Evolutionary conservation across 345 rosid genomes (phyloP).

Genomic region (Leavenworthia alabamica): DNA sequence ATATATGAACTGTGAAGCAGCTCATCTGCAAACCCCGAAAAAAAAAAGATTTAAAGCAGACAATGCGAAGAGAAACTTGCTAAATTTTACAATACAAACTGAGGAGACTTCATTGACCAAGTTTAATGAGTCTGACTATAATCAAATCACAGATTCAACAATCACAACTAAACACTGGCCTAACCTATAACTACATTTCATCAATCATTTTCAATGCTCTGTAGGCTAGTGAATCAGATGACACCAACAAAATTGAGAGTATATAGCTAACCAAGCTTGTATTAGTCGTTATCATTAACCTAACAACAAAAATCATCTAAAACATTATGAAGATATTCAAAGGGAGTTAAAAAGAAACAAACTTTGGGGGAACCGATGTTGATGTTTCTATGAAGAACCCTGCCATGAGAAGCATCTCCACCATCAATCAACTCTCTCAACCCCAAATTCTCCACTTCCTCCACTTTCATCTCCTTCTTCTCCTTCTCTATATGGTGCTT

Average conservation of each 20-base stretch:
- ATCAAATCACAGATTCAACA: neutral
- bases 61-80: neutral
- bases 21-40: neutral
- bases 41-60: neutral
- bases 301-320: neutral
- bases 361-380: slow-evolving; percentile 59
- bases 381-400: slow-evolving; percentile 83
- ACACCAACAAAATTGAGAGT: neutral
- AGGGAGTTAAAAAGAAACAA: neutral
- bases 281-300: slow-evolving; percentile 5
- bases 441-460: slow-evolving; percentile 55
- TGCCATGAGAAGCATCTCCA: slow-evolving; percentile 44
- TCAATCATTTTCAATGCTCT: neutral
- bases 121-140: neutral
- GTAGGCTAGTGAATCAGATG: neutral
- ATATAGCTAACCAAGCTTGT: neutral
- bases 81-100: neutral
- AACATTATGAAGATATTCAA: neutral
- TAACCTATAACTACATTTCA: neutral
- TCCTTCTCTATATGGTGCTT: slow-evolving; percentile 24
- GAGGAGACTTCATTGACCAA: neutral
- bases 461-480: slow-evolving; percentile 40
- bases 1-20: slow-evolving; percentile 1
- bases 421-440: slow-evolving; percentile 78
- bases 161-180: slow-evolving; percentile 1